A percentile compares a stretch with the other conserved stretches of the same genome.
These are phyloP conservation scores for Hymenoscyphus scutula DNA, from an alignment of 2,329 filamentous ascomycete species.

Conservation along the genomic window DNA sequence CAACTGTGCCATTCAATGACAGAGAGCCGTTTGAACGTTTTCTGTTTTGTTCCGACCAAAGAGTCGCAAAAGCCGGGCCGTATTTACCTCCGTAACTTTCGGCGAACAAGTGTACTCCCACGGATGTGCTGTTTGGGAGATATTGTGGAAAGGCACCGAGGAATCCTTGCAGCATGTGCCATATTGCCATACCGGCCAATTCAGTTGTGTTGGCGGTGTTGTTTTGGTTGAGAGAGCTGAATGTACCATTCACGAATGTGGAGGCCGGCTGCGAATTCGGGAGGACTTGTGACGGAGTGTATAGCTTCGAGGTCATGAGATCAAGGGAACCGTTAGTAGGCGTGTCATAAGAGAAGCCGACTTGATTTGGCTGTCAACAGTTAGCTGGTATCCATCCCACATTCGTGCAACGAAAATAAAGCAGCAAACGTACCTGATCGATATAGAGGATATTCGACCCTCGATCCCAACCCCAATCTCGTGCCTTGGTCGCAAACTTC, in stretches of 20 bases:
- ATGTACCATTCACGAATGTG: constrained; percentile 61
- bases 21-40: constrained; percentile 50
- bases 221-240: constrained; percentile 51
- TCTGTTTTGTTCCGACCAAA: constrained; percentile 61
- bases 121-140: constrained; percentile 48
- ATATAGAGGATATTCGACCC: constrained; percentile 54
- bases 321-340: constrained; percentile 59
- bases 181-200: constrained; percentile 53
- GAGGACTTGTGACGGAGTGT: constrained; percentile 39
- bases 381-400: not conserved
- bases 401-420: constrained; percentile 11
- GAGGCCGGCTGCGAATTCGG: constrained; percentile 33
- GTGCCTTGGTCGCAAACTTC: constrained; percentile 53
- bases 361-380: constrained; percentile 60
- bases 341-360: constrained; percentile 66
- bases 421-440: constrained; percentile 45
- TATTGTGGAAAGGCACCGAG: constrained; percentile 57
- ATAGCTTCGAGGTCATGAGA: constrained; percentile 42
- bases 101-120: constrained; percentile 63
- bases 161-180: constrained; percentile 59
- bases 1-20: constrained; percentile 50
- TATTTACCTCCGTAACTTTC: constrained; percentile 72
- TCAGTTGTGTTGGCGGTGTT: constrained; percentile 47
- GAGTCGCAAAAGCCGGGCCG: constrained; percentile 60
- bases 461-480: constrained; percentile 66